Evolutionary conservation across 225 moss, liverwort and hornwort genomes (phyloP).

Genomic region (Physcomitrium patens): DNA sequence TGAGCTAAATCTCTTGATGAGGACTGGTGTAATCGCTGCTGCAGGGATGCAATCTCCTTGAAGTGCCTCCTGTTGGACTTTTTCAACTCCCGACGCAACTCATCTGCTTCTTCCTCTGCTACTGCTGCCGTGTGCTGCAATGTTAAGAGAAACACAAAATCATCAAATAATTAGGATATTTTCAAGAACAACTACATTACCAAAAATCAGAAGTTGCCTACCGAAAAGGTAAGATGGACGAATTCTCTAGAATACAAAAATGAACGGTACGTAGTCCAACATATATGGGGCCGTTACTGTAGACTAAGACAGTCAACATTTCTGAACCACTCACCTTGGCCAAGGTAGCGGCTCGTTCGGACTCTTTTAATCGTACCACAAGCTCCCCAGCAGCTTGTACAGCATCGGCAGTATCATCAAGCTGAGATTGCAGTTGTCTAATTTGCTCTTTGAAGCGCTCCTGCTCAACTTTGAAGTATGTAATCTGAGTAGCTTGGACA

Average conservation of each 20-base stretch:
- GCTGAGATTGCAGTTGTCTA: slow-evolving; percentile 59
- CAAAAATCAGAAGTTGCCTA: background rate
- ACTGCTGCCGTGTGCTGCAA: slow-evolving; percentile 44
- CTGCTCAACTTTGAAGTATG: slow-evolving; percentile 56
- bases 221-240: background rate
- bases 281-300: background rate
- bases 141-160: background rate
- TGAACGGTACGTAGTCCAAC: no score
- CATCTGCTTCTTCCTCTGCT: slow-evolving; percentile 48
- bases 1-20: slow-evolving; percentile 7
- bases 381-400: slow-evolving; percentile 90
- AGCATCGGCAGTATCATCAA: slow-evolving; percentile 80
- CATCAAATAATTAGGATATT: background rate
- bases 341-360: slow-evolving; percentile 65
- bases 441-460: slow-evolving; percentile 69
- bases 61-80: slow-evolving; percentile 39
- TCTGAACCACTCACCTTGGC: slow-evolving; percentile 52
- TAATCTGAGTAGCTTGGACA: slow-evolving; percentile 67
- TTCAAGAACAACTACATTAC: background rate
- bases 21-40: slow-evolving; percentile 36
- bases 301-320: background rate
- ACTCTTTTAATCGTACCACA: slow-evolving; percentile 78
- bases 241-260: background rate
- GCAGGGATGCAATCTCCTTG: slow-evolving; percentile 48
- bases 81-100: slow-evolving; percentile 44